Evolutionary conservation across 139 green algal species (phyloP).

Genomic region (Yamagishiella unicocca): DNA sequence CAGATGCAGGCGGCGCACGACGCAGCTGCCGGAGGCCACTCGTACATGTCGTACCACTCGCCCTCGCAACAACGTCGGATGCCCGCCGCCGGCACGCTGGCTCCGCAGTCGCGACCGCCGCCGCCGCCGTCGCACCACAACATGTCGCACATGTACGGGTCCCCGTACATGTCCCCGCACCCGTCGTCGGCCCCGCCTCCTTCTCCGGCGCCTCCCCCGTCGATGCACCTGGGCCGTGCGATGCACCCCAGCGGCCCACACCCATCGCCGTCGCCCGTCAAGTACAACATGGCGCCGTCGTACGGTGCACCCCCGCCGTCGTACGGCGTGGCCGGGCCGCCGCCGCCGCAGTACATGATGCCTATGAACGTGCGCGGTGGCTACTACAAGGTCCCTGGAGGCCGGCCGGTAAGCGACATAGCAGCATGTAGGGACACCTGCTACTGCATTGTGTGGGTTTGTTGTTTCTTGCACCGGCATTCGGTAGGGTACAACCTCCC

Average conservation of each 20-base stretch:
- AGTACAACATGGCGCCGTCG: constrained; percentile 3
- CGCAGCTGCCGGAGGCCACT: background rate
- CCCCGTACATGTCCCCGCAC: background rate
- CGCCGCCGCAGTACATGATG: constrained; percentile 31
- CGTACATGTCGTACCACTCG: constrained; percentile 10
- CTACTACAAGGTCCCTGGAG: constrained; percentile 14
- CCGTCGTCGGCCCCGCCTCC: background rate
- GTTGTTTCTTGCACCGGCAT: too few species aligned
- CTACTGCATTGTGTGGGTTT: too few species aligned
- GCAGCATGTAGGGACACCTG: too few species aligned
- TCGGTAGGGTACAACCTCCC: too few species aligned
- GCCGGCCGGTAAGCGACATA: background rate
- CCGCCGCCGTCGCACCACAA: background rate
- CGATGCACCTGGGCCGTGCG: background rate
- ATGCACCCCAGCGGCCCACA: background rate
- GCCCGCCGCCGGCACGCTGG: background rate
- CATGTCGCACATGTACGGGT: background rate
- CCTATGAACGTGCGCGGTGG: constrained; percentile 14
- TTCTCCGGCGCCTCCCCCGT: background rate
- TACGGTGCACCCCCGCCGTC: background rate
- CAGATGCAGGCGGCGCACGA: background rate
- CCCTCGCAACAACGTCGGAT: background rate
- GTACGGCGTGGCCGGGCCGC: background rate
- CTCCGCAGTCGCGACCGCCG: background rate
- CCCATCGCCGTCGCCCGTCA: constrained; percentile 12